Evolutionary conservation across 768 basidiomycete species (phyloP), one percentile per base, ranked within the genome.

Genomic region (Boletellus ananiceps): DNA sequence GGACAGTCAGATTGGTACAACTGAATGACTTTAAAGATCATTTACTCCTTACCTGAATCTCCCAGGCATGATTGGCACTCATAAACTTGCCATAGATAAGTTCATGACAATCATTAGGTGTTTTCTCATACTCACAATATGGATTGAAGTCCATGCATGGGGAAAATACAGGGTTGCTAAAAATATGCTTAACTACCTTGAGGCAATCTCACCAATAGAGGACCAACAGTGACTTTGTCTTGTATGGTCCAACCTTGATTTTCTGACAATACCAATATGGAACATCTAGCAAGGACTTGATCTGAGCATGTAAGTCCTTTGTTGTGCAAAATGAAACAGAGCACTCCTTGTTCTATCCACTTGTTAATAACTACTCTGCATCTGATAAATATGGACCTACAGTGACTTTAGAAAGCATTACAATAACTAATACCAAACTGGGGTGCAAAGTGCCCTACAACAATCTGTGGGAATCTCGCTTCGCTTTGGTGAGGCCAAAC

Each of bases 111-210:
- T n/a, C 14, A 15, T 25, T 15, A 13, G 12, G 11, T 9, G 21
- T 14, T 25, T 40, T 12, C 39, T 40, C 21, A 4, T 19, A 25
- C 23, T 40, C 21, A 2, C 15, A 5, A 40, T 40, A 40, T 3
- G 39, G 39, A 12, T 40, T 4, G 11, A 31, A 31, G 3, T 57
- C 46, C 34, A 55, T 57, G 38, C 18, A 44, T 0, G 27, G 23
- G 5, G 45, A 46, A 14, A 67, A 51, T 0, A 59, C 27, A 0
- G 61, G 69, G 46, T 59, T 62, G 2, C 54, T 34, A 8, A 66
- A 57, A 8, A 71, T 54, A 4, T 54, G 47, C 31, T 64, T 25
- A 4, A 67, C n/a, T 3, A 61, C 64, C 43, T 68, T 52, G 0
- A 71, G 40, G 2, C 57, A 47, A 45, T 71, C 59, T 1, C 59